phyloP scores from a whole-genome alignment of 1,139 yeast genomes.

The Geotrichum candidum region DNA sequence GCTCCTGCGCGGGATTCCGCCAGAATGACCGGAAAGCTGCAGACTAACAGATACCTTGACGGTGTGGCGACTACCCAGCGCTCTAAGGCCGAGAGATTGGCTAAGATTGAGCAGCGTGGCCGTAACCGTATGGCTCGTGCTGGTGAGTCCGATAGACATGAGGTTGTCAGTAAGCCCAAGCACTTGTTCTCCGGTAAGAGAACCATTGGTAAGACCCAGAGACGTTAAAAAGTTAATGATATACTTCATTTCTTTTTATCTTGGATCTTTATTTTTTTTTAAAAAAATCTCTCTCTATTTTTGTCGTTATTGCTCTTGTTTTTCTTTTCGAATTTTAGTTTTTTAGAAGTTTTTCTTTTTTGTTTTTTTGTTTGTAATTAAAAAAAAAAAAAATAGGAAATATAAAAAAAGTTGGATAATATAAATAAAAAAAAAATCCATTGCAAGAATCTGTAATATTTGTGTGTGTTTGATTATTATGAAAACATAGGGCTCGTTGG shows the following conservation, averaged over 20 bases:
- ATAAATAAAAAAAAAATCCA: not conserved
- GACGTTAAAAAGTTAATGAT: constrained; percentile 43
- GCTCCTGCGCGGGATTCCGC: constrained; percentile 30
- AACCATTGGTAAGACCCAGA: constrained; percentile 73
- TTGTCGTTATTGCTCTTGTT: not conserved
- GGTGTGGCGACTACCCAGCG: constrained; percentile 82
- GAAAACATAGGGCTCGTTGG: too few relatives aligned
- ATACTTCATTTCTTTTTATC: not conserved
- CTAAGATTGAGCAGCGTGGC: constrained; percentile 85
- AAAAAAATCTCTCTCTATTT: not conserved
- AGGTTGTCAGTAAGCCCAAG: constrained; percentile 79
- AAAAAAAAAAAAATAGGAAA: not conserved
- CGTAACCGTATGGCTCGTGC: constrained; percentile 88
- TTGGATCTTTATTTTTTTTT: not conserved
- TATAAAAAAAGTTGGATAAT: not conserved
- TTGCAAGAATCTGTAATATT: not conserved
- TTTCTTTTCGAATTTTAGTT: not conserved
- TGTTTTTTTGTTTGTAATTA: not conserved
- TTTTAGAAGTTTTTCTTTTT: not conserved
- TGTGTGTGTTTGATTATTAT: not conserved
- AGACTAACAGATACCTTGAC: constrained; percentile 75
- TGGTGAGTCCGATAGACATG: constrained; percentile 95
- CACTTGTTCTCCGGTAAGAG: constrained; percentile 96
- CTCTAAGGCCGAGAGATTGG: constrained; percentile 80
- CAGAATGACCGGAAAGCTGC: constrained; percentile 47